Base-by-base conservation (phyloP, 108 stramenopile genomes). In the Nitzschia sp. region DNA sequence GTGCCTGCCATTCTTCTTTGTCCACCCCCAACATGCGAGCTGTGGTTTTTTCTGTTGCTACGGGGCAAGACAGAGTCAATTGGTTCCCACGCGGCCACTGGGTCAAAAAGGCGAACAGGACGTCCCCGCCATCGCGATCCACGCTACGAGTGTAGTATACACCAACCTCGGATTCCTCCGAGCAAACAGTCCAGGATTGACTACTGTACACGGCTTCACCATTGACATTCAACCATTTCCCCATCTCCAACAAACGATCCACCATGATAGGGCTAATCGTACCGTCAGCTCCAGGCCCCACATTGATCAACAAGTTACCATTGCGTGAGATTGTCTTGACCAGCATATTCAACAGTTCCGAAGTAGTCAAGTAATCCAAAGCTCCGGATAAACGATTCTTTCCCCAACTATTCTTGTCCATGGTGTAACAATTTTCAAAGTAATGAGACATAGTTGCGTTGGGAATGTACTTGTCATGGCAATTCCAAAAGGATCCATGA, bases 251-350 rank as follows among this genome's bases (percentile, higher is more conserved):
- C 22, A 82, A 44, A 1, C 81, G 71, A 57, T 82, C 81, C 0
- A 63, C 59, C 53, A 82, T 78, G 40, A 77, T 73, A 8, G 81
- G 75, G 14, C 39, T 17, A 15, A 82, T 74, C 7, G 77, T 82
- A 6, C 81, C 81, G 51, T 82, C 81, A 12, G 81, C 81, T 1
- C 69, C 9, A 0, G 81, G 81, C 40, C 81, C 81, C 12, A 82
- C 73, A 41, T 82, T 82, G 59, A 82, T 50, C 5, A 82, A 61
- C 15, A 82, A 19, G 25, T 82, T 82, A 0, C 81, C 81, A 67
- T 73, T 73, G 6, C 54, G 73, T 12, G 77, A 69, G 10, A 82
- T 73, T 0, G 73, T 71, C 43, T 71, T 17, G 12, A 78, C 70
- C 34, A 82, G 20, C 21, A 17, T 21, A 41, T 82, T 37, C 10